These are phyloP conservation scores for Nannochloropsis granulata DNA, from an alignment of 108 stramenopile genomes.

Conservation along the genomic window DNA sequence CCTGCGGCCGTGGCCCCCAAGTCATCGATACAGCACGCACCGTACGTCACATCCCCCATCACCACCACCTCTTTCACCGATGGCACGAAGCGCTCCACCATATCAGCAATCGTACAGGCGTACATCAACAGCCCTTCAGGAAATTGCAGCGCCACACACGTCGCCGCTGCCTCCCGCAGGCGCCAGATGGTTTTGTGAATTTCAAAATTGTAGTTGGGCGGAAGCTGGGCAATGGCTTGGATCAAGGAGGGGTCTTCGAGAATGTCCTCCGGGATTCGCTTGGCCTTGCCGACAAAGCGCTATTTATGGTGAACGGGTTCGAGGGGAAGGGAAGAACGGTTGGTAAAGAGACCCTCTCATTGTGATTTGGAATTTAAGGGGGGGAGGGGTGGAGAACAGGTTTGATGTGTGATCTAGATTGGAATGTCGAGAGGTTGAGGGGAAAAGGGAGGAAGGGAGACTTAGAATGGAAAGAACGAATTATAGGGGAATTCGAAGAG, in stretches of 20 bases:
- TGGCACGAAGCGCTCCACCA: constrained; percentile 55
- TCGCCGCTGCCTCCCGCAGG: constrained; percentile 41
- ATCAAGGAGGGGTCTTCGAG: background rate
- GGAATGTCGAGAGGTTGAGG: no score
- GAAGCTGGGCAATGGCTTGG: constrained; percentile 24
- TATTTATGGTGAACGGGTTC: background rate
- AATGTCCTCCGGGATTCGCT: constrained; percentile 9
- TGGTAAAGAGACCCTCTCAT: no score
- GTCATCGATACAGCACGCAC: constrained; percentile 97
- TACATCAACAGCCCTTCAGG: constrained; percentile 94
- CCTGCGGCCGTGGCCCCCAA: constrained; percentile 64
- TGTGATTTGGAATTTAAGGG: no score
- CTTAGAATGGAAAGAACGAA: no score
- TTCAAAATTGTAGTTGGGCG: constrained; percentile 46
- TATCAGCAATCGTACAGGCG: constrained; percentile 78
- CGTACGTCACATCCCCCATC: constrained; percentile 95
- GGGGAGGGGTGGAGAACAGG: no score
- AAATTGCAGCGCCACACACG: constrained; percentile 78
- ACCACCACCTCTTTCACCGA: constrained; percentile 47
- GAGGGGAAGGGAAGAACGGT: no score
- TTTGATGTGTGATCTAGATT: no score
- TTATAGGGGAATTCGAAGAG: no score
- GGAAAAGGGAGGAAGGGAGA: no score
- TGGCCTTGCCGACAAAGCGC: background rate
- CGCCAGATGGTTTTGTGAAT: constrained; percentile 72